These are phyloP conservation scores for Fraxinus sp. DNA, from an alignment of 305 asterid genomes.

Conservation along the genomic window DNA sequence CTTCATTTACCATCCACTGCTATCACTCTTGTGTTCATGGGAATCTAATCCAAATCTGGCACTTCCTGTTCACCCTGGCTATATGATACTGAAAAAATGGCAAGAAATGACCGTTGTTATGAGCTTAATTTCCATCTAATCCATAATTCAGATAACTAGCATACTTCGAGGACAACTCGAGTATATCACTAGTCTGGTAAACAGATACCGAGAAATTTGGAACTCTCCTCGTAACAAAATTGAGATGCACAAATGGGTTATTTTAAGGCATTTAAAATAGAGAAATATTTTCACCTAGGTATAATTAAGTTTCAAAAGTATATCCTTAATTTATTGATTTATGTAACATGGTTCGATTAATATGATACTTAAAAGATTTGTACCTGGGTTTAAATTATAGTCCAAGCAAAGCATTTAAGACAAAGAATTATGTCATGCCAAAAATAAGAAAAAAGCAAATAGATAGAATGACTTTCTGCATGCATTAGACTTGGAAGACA, in stretches of 20 bases:
- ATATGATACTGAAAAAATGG: background rate
- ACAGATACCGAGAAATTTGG: background rate
- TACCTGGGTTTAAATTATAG: background rate
- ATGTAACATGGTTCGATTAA: background rate
- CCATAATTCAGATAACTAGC: background rate
- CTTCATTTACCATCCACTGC: background rate
- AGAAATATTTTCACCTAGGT: background rate
- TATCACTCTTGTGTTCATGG: background rate
- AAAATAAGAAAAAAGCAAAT: background rate
- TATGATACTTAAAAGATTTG: background rate
- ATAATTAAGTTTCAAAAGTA: background rate
- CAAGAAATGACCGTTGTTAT: background rate
- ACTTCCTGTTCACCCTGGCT: background rate
- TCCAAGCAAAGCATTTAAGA: background rate
- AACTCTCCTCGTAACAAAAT: background rate
- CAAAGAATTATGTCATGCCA: background rate
- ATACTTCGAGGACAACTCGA: background rate
- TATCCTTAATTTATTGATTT: background rate
- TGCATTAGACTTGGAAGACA: constrained; percentile 8
- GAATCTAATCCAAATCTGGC: background rate
- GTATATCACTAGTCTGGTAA: background rate
- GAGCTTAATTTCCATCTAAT: background rate
- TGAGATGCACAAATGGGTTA: background rate
- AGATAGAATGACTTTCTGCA: constrained; percentile 11
- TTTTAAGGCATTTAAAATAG: background rate